These are phyloP conservation scores for Acorus gramineus DNA, from an alignment of 106 monocot genomes.

Conservation along the genomic window DNA sequence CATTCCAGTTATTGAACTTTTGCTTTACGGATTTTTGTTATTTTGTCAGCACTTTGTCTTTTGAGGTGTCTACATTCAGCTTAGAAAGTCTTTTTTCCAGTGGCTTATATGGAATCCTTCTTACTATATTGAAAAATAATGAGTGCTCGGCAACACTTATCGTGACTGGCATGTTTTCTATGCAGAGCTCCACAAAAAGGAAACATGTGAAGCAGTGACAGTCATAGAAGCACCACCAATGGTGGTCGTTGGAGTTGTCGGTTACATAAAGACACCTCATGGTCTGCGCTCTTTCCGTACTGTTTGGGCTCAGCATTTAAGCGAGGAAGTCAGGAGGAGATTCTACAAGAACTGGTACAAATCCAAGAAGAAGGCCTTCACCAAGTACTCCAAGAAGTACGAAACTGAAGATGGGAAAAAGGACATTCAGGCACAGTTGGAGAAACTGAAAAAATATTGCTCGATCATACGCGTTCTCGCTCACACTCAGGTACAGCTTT, in stretches of 20 bases:
- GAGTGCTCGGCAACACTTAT: too few relatives aligned
- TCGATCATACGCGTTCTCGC: constrained; percentile 46
- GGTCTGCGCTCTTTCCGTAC: constrained; percentile 38
- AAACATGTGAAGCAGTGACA: constrained; percentile 49
- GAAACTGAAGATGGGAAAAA: constrained; percentile 42
- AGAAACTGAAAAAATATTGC: constrained; percentile 48
- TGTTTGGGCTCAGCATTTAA: constrained; percentile 51
- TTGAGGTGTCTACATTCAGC: too few relatives aligned
- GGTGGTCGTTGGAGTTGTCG: constrained; percentile 51
- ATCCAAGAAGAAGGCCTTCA: constrained; percentile 52
- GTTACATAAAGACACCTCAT: constrained; percentile 39
- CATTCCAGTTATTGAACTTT: too few relatives aligned
- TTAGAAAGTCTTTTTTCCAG: too few relatives aligned
- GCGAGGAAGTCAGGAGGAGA: constrained; percentile 43
- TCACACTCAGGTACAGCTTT: constrained; percentile 33
- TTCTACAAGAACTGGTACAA: constrained; percentile 49
- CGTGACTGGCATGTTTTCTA: not conserved
- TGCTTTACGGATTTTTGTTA: too few relatives aligned
- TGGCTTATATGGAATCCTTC: too few relatives aligned
- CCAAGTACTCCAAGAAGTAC: constrained; percentile 35
- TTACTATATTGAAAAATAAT: too few relatives aligned
- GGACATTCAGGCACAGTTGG: constrained; percentile 27
- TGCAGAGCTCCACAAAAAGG: constrained; percentile 52
- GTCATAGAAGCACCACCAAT: constrained; percentile 44
- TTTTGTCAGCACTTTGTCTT: too few relatives aligned